Base-by-base conservation (phyloP, 164 flowering plant species). In the Paratinospora sagittata region DNA sequence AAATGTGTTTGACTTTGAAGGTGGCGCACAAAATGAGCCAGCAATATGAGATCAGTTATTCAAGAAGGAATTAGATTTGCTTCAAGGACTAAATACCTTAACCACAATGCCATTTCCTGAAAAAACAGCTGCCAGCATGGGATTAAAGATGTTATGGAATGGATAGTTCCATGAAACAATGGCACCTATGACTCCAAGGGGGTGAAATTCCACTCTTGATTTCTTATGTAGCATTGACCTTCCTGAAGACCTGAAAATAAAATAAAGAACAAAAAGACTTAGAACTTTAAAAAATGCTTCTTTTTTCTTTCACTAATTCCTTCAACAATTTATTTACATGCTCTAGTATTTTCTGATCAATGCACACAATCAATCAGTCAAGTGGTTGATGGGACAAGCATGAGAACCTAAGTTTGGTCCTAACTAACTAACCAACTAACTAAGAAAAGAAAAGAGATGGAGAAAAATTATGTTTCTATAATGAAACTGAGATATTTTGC, bases 161-260 rank as follows among this genome's bases (percentile, higher is more conserved):
- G 98, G 98, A 79, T 94, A 94, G 78, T 94, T 94, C 98, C 98
- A 94, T 26, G 98, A 90, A 67, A 92, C 97, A 81, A 94, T 92
- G 30, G 98, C 98, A 70, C 98, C 98, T 79, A 94, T 73, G 73
- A 94, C 97, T 55, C 98, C 98, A 76, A 94, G 87, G 17, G 97
- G 98, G 78, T 89, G 87, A 70, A 90, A 94, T 76, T 94, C 97
- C 78, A 94, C 98, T 82, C 67, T 90, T 64, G 98, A 80, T 73
- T 34, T 86, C 87, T 94, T 94, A 80, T 94, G 96, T 72, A 92
- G 70, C 97, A 92, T 94, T 74, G 98, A 85, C 78, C 97, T 89
- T 73, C 97, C 98, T 70, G 86, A 86, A 74, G 84, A 92, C 77
- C 98, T 94, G 80, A 67, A 66, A 65, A 79, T 63, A 36, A 65